Percentiles rank a stretch among this genome's conserved stretches.
Conservation (phyloP, 495 filamentous ascomycete genomes). For the Thozetella sp. region DNA sequence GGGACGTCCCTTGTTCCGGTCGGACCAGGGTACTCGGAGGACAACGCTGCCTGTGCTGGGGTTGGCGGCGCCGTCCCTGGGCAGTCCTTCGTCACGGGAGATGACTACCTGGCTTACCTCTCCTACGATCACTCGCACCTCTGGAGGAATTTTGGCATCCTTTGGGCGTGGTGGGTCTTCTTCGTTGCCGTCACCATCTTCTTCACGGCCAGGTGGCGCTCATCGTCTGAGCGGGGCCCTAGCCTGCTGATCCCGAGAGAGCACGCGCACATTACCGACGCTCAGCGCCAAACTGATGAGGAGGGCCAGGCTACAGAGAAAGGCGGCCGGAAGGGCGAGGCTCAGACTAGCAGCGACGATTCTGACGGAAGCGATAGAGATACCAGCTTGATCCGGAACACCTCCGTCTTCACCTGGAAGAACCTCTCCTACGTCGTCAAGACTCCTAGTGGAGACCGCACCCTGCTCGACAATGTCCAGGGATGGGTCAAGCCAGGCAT, state of each 20-base stretch:
- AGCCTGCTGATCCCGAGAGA: slow-evolving; percentile 38
- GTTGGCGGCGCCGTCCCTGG: slow-evolving; percentile 56
- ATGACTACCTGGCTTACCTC: slow-evolving; percentile 60
- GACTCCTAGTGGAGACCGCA: slow-evolving; percentile 55
- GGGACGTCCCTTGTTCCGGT: slow-evolving; percentile 57
- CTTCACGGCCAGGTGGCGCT: slow-evolving; percentile 57
- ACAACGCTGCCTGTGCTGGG: slow-evolving; percentile 61
- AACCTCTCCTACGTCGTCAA: slow-evolving; percentile 67
- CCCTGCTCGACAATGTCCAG: slow-evolving; percentile 68
- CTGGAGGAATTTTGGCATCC: slow-evolving; percentile 81
- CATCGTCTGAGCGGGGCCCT: slow-evolving; percentile 31
- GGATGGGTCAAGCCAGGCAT: slow-evolving; percentile 82
- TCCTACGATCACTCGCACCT: slow-evolving; percentile 65
- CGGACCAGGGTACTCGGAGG: slow-evolving; percentile 53
- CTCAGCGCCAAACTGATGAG: slow-evolving; percentile 17
- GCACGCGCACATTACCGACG: slow-evolving; percentile 16
- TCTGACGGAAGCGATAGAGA: slow-evolving; percentile 20
- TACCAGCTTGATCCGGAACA: slow-evolving; percentile 47
- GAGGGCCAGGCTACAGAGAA: slow-evolving; percentile 21
- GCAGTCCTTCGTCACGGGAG: slow-evolving; percentile 54
- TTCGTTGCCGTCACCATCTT: slow-evolving; percentile 70
- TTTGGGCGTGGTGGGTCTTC: slow-evolving; percentile 68
- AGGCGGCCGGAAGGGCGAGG: slow-evolving; percentile 36
- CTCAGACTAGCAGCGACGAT: slow-evolving; percentile 4
- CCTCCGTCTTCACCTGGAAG: slow-evolving; percentile 63